phyloP scores from a whole-genome alignment of 306 rosid genomes.

The Vigna hirtella region DNA sequence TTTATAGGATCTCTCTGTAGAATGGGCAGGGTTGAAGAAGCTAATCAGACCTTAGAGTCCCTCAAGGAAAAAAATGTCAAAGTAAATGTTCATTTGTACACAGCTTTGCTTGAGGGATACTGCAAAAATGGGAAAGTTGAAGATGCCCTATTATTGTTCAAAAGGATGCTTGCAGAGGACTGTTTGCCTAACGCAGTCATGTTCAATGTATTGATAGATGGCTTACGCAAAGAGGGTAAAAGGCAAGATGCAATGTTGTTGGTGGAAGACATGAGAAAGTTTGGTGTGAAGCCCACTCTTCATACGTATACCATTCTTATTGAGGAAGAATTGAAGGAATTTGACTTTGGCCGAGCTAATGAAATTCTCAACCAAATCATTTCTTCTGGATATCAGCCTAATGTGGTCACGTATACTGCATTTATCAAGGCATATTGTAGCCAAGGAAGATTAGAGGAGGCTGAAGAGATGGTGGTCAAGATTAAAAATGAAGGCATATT shows the following conservation, averaged over 20 bases:
- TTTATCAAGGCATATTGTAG: conserved; percentile 79
- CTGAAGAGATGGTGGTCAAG: conserved; percentile 65
- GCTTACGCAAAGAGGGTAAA: conserved; percentile 71
- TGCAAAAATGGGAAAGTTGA: conserved; percentile 68
- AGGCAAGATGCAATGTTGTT: conserved; percentile 60
- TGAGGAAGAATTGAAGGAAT: conserved; percentile 63
- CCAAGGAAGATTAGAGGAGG: conserved; percentile 70
- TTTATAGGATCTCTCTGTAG: conserved; percentile 67
- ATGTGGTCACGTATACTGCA: conserved; percentile 70
- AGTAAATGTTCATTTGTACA: conserved; percentile 64
- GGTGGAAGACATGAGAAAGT: conserved; percentile 63
- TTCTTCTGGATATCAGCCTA: conserved; percentile 70
- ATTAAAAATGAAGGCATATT: conserved; percentile 68
- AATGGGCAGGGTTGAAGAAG: conserved; percentile 66
- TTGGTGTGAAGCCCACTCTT: conserved; percentile 62
- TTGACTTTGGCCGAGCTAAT: conserved; percentile 63
- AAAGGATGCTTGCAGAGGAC: conserved; percentile 71
- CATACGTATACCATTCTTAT: conserved; percentile 69
- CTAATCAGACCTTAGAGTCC: conserved; percentile 64
- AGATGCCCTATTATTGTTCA: conserved; percentile 61
- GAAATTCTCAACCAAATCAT: conserved; percentile 59
- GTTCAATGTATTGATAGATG: conserved; percentile 72
- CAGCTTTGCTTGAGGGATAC: conserved; percentile 80
- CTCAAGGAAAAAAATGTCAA: conserved; percentile 62
- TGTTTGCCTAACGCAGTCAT: conserved; percentile 70